Evolutionary conservation across 2,329 filamentous ascomycete species (phyloP).

Genomic region (Helotiales sp.): DNA sequence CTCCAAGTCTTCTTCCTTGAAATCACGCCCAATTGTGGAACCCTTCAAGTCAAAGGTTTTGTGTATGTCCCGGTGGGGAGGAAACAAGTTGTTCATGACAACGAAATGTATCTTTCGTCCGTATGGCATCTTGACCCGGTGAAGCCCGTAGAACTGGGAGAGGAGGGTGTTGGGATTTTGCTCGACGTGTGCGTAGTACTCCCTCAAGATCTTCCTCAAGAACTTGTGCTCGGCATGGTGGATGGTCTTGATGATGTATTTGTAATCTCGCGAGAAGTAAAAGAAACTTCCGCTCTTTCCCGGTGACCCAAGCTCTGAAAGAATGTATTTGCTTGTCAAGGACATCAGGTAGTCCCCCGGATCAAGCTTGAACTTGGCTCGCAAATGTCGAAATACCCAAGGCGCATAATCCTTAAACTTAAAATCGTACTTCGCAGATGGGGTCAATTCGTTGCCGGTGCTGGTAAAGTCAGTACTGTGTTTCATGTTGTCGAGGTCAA

Average conservation of each 20-base stretch:
- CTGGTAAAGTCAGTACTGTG: constrained; percentile 53
- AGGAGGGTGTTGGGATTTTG: constrained; percentile 95
- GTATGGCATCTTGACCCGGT: constrained; percentile 97
- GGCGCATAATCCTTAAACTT: constrained; percentile 99
- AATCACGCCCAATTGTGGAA: constrained; percentile 91
- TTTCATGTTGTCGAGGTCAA: background rate
- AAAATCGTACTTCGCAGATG: constrained; percentile 99
- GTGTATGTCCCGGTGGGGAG: constrained; percentile 95
- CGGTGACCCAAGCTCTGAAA: constrained; percentile 94
- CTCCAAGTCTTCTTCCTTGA: constrained; percentile 83
- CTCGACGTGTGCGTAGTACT: constrained; percentile 92
- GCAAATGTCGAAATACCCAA: constrained; percentile 95
- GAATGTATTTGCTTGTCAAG: constrained; percentile 95
- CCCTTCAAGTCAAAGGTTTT: constrained; percentile 97
- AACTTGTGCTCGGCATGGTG: constrained; percentile 94
- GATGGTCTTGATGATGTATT: constrained; percentile 99
- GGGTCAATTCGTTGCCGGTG: constrained; percentile 95
- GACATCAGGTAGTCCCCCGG: constrained; percentile 99
- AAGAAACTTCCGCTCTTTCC: constrained; percentile 99
- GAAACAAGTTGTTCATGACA: constrained; percentile 99
- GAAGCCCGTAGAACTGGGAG: constrained; percentile 96
- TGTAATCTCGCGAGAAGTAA: constrained; percentile 99
- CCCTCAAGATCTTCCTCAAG: constrained; percentile 79
- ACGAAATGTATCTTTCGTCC: constrained; percentile 99
- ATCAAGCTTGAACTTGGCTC: constrained; percentile 86